Percentiles rank a stretch among this genome's conserved stretches.
These are phyloP conservation scores for Wallacemonas sp. DNA, from an alignment of 208 protist genomes.

Conservation along the genomic window DNA sequence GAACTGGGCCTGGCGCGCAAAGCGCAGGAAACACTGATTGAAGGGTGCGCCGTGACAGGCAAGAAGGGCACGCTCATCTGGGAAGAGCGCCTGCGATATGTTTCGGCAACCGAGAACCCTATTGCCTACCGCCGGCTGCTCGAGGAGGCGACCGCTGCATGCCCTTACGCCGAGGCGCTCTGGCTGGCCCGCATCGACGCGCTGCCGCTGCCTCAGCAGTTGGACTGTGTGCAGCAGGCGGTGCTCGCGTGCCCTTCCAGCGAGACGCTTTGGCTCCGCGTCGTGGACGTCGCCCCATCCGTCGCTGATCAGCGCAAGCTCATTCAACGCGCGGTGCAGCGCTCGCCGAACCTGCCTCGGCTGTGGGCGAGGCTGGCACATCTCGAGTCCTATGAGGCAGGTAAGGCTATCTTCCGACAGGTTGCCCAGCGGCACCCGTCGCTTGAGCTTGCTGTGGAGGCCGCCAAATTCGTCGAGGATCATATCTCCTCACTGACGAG, in stretches of 20 bases:
- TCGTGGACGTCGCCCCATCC: constrained; percentile 44
- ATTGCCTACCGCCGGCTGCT: constrained; percentile 46
- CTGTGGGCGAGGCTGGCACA: constrained; percentile 75
- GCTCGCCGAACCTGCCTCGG: constrained; percentile 51
- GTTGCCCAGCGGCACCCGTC: constrained; percentile 58
- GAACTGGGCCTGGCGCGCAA: constrained; percentile 71
- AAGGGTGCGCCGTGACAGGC: constrained; percentile 67
- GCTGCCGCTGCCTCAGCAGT: constrained; percentile 44
- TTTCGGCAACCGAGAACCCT: constrained; percentile 20
- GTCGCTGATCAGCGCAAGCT: constrained; percentile 52
- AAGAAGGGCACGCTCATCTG: constrained; percentile 68
- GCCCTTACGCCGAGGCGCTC: constrained; percentile 53
- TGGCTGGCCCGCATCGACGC: constrained; percentile 61
- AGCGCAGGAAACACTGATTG: constrained; percentile 58
- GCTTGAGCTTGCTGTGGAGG: constrained; percentile 68
- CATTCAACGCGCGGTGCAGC: constrained; percentile 60
- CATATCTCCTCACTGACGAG: not conserved
- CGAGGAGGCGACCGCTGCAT: constrained; percentile 64
- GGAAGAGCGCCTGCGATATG: constrained; percentile 61
- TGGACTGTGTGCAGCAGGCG: constrained; percentile 60
- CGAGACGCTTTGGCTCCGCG: constrained; percentile 70
- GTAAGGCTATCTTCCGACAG: constrained; percentile 66
- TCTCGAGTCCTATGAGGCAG: constrained; percentile 49
- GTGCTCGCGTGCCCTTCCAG: constrained; percentile 69
- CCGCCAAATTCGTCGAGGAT: constrained; percentile 72